These are phyloP conservation scores for Sungouiozyma intestinalis DNA, from an alignment of 805 yeast genomes.

Conservation along the genomic window DNA sequence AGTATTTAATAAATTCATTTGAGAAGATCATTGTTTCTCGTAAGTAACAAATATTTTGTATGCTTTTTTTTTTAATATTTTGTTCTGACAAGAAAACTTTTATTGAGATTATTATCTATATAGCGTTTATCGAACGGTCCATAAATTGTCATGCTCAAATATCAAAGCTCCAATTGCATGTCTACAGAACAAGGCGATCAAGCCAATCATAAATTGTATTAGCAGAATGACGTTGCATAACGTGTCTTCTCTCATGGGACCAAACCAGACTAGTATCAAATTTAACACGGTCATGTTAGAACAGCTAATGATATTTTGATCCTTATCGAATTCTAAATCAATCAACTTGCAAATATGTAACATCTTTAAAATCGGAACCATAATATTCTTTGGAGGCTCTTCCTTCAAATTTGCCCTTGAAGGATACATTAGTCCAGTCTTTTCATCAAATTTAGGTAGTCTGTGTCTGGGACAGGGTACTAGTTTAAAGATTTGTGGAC, in stretches of 20 bases:
- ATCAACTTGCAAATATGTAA: slow-evolving; percentile 41
- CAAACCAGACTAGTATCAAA: slow-evolving; percentile 70
- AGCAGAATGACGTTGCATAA: slow-evolving; percentile 51
- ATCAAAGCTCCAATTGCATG: slow-evolving; percentile 79
- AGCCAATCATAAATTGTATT: slow-evolving; percentile 58
- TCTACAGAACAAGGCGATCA: slow-evolving; percentile 56
- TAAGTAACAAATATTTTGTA: slow-evolving; percentile 1
- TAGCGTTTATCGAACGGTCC: slow-evolving; percentile 19
- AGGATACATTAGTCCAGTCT: slow-evolving; percentile 67
- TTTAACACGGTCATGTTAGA: slow-evolving; percentile 87
- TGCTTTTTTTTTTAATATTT: slow-evolving; percentile 1
- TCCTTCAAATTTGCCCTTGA: slow-evolving; percentile 42
- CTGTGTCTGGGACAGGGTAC: slow-evolving; percentile 96
- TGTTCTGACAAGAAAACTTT: background rate
- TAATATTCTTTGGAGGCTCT: slow-evolving; percentile 24
- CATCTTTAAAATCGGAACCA: slow-evolving; percentile 30
- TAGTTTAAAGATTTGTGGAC: slow-evolving; percentile 81
- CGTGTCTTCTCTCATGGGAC: slow-evolving; percentile 79
- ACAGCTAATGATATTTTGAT: slow-evolving; percentile 31
- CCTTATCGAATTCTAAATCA: slow-evolving; percentile 33
- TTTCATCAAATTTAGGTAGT: slow-evolving; percentile 62
- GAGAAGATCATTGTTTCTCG: background rate
- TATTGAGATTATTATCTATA: too few relatives aligned
- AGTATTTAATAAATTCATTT: background rate
- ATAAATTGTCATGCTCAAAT: slow-evolving; percentile 81